Evolutionary conservation across 2,329 filamentous ascomycete species (phyloP).

Genomic region (Dactylonectria macrodidyma): DNA sequence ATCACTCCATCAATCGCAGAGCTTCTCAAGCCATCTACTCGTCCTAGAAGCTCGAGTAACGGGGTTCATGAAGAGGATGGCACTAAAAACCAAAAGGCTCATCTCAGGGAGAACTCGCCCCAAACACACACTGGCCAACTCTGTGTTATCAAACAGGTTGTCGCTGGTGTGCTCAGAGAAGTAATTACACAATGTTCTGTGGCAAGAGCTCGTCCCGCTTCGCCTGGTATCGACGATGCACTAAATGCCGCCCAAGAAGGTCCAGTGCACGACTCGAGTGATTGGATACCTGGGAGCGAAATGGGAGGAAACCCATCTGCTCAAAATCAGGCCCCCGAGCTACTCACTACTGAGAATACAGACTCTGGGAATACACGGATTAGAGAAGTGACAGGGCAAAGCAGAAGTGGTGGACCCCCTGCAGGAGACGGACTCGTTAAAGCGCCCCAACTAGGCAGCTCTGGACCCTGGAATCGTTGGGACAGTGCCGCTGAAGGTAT

Average conservation of each 20-base stretch:
- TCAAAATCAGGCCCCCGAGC: not conserved
- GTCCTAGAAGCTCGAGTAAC: not conserved
- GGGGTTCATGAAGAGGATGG: not conserved
- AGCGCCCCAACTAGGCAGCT: not conserved
- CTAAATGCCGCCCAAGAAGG: not conserved
- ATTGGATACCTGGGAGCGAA: not conserved
- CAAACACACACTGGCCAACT: slow-evolving; percentile 33
- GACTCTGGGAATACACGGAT: not conserved
- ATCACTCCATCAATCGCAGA: not conserved
- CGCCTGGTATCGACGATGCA: not conserved
- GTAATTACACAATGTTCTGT: slow-evolving; percentile 38
- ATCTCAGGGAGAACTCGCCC: not conserved
- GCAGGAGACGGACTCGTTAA: not conserved
- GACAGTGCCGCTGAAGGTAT: not conserved
- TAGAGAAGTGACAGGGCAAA: not conserved
- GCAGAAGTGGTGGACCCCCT: not conserved
- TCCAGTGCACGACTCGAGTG: not conserved
- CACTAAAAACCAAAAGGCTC: not conserved
- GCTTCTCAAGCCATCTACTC: not conserved
- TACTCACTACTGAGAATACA: not conserved
- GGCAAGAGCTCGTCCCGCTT: slow-evolving; percentile 1
- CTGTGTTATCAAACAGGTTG: slow-evolving; percentile 37
- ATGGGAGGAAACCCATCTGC: not conserved
- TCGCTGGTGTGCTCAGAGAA: slow-evolving; percentile 26
- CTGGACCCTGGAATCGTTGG: not conserved